phyloP scores from a whole-genome alignment of 495 filamentous ascomycete genomes.

The Hypoxylon rickii region DNA sequence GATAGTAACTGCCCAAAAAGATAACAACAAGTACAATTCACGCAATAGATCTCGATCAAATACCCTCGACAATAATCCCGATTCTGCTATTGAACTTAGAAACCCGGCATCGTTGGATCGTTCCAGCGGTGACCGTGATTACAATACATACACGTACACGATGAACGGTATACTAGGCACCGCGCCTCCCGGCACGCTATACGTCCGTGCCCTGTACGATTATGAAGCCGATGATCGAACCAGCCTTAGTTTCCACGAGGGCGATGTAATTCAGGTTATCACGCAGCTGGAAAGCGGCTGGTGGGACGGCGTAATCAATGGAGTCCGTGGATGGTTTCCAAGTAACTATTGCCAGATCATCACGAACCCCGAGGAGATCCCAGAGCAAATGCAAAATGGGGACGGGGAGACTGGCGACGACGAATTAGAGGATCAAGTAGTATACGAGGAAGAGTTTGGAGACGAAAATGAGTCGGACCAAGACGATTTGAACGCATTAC shows the following conservation, averaged over 20 bases:
- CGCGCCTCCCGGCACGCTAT: conserved; percentile 77
- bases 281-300: conserved; percentile 97
- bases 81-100: conserved; percentile 38
- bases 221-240: conserved; percentile 97
- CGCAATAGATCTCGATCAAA: conserved; percentile 39
- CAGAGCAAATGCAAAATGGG: conserved; percentile 60
- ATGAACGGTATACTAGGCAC: conserved; percentile 75
- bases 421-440: conserved; percentile 59
- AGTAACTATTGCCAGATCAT: conserved; percentile 97
- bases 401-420: conserved; percentile 75
- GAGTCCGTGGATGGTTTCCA: conserved; percentile 95
- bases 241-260: conserved; percentile 92
- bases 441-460: conserved; percentile 52
- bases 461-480: conserved; percentile 68
- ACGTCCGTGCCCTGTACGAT: conserved; percentile 94
- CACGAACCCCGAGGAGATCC: conserved; percentile 68
- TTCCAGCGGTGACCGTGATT: conserved; percentile 44
- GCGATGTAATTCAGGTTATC: conserved; percentile 96
- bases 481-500: conserved; percentile 62
- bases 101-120: conserved; percentile 43
- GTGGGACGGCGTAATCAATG: conserved; percentile 98
- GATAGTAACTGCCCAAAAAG: conserved; percentile 50
- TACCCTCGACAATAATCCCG: conserved; percentile 36
- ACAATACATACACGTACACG: conserved; percentile 40
- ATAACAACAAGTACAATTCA: conserved; percentile 42